Percentiles rank a stretch among this genome's conserved stretches.
These are phyloP conservation scores for Diversispora epigaea DNA, from an alignment of 192 early-diverging fungal genomes.

Conservation along the genomic window DNA sequence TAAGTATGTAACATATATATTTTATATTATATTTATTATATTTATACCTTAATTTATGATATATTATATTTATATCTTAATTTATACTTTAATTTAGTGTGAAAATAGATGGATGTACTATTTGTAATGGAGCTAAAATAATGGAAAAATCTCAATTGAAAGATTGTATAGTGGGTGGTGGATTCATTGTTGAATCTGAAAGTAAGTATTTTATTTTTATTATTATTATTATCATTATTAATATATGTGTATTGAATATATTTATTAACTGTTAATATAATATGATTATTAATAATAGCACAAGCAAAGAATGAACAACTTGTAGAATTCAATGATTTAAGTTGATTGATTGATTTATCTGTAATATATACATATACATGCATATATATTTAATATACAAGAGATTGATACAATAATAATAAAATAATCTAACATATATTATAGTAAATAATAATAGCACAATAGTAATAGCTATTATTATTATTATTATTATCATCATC, in stretches of 20 bases:
- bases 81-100: constrained; percentile 53
- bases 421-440: too few relatives aligned
- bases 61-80: too few relatives aligned
- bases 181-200: constrained; percentile 64
- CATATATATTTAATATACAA: too few relatives aligned
- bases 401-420: too few relatives aligned
- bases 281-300: background rate
- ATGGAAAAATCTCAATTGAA: constrained; percentile 73
- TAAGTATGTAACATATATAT: constrained; percentile 47
- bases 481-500: too few relatives aligned
- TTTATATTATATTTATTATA: background rate
- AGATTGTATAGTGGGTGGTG: constrained; percentile 83
- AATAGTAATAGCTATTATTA: too few relatives aligned
- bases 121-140: constrained; percentile 81
- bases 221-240: background rate
- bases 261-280: background rate
- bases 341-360: background rate
- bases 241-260: background rate
- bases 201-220: constrained; percentile 25
- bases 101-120: constrained; percentile 82
- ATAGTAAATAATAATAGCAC: too few relatives aligned
- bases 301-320: constrained; percentile 28
- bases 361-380: too few relatives aligned
- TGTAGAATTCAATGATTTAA: constrained; percentile 15
- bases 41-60: background rate